Evolutionary conservation across 179 eudicot species (phyloP), one percentile per base, ranked within the genome.

Genomic region (Actinidia arguta): DNA sequence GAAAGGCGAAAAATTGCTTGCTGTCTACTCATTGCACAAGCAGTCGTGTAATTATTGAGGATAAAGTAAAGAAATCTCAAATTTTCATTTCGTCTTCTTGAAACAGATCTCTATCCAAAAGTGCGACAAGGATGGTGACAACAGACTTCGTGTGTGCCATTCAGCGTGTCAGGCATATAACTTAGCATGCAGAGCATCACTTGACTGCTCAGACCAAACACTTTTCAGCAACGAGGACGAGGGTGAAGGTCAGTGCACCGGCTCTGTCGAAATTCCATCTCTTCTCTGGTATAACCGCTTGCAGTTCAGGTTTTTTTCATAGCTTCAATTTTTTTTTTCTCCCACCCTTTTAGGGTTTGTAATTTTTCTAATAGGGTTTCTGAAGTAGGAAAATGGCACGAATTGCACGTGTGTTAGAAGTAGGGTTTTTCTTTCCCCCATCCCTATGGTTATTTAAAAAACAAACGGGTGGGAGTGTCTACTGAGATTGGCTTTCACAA

Each of bases 161-260:
- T 96, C 99, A 18, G 99, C 99, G 6, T 96, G 99, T 84, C 92
- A 90, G 86, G 90, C 95, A n/a, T 96, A 96, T 84, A 96, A 96
- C 92, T 63, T 86, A 27, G 99, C 97, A 27, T 96, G 99, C 48
- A 95, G 95, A 42, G 99, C 98, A 44, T 91, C 99, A 5, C 96
- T 96, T 5, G 99, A 96, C 84, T 96, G 99, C 85, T 94, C 94
- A 18, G 99, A 96, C 82, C 97, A 94, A 88, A 96, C 99, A 76
- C 92, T 96, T 31, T 96, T 96, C 85, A 94, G 99, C 89, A 88
- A 89, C 62, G 81, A 86, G 78, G 87, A 86, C 4, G 97, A 95
- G 85, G 91, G 88, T 4, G 92, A 90, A 79, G 95, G 92, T 77
- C 91, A 93, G 54, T 96, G 99, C 86, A 94, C 97, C 1, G 98